phyloP scores from a whole-genome alignment of 2,329 filamentous ascomycete genomes.

The Talaromyces sp. region DNA sequence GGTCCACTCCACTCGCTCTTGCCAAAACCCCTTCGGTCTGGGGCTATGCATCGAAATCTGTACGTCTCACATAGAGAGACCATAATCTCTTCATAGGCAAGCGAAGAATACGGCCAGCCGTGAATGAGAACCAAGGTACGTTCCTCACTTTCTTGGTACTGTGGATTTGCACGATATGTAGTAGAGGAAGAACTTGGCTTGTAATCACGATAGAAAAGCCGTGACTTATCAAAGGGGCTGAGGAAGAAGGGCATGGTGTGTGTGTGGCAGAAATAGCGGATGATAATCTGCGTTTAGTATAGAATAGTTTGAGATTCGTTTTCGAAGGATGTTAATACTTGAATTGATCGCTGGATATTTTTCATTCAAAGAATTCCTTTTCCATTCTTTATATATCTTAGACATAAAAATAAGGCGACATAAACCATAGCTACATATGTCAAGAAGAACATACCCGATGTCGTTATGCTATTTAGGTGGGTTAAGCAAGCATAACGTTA shows the following conservation, averaged over 20 bases:
- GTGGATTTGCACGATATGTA: background rate
- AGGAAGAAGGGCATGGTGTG: background rate
- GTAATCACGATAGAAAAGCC: background rate
- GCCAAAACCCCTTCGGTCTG: background rate
- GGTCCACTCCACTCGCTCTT: background rate
- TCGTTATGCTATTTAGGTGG: no score
- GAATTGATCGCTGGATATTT: no score
- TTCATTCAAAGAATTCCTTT: no score
- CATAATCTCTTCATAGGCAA: background rate
- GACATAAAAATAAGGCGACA: no score
- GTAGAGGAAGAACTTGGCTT: background rate
- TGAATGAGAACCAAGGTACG: background rate
- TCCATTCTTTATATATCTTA: no score
- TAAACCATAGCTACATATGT: no score
- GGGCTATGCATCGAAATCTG: background rate
- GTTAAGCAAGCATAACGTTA: no score
- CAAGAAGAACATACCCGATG: no score
- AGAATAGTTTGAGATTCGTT: background rate
- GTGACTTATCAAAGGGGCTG: background rate
- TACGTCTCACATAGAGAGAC: background rate
- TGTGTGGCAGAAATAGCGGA: background rate
- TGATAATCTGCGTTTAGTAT: background rate
- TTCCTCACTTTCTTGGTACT: background rate
- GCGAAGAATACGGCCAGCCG: background rate
- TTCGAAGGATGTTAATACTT: no score